Base-by-base conservation (phyloP, 306 rosid species). In the Comarum palustre region DNA sequence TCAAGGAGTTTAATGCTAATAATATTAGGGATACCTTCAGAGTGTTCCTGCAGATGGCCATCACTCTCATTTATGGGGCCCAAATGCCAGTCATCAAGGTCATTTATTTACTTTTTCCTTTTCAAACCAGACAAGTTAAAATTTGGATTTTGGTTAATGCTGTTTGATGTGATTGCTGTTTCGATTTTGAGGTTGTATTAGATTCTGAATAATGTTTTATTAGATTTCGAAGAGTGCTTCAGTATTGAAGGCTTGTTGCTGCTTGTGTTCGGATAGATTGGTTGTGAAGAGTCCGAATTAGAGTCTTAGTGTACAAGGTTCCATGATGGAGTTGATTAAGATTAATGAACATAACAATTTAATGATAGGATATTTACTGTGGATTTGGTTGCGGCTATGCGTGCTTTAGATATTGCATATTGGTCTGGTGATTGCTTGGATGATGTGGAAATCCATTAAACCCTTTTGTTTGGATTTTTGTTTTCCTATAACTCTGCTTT, bases 1-100 rank as follows among this genome's bases (percentile, higher is more conserved):
- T 90, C 85, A 88, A 90, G 87, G 96, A 90, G 74, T 90, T 88
- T 66, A 85, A 75, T 79, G 96, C 84, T 36, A 73, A 61, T 32
- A 79, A 83, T 38, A 79, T 75, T 24, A 75, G 81, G 74, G 83
- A 76, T 39, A 79, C 81, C 0, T 79, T 83, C 54, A 76, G 86
- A 48, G 83, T 79, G 43, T 75, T 83, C 72, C 60, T 83, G 60
- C 83, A 82, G 74, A 79, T 79, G 83, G 81, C 81, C 42, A 55
- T 82, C 20, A 75, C 75, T 24, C 69, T 79, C 15, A 79, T 75
- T 25, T 83, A 75, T 12, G 83, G 81, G 15, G 83, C 86, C 27
- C 86, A 82, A 68, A 75, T 82, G 75, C 83, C 81, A 0, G 67
- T 82, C 69, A 66, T 82, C 57, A 78, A 82, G 86, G 86, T 78